Evolutionary conservation across 306 rosid genomes (phyloP), one percentile per base, ranked within the genome.

Genomic region (Cucumis cinereus): DNA sequence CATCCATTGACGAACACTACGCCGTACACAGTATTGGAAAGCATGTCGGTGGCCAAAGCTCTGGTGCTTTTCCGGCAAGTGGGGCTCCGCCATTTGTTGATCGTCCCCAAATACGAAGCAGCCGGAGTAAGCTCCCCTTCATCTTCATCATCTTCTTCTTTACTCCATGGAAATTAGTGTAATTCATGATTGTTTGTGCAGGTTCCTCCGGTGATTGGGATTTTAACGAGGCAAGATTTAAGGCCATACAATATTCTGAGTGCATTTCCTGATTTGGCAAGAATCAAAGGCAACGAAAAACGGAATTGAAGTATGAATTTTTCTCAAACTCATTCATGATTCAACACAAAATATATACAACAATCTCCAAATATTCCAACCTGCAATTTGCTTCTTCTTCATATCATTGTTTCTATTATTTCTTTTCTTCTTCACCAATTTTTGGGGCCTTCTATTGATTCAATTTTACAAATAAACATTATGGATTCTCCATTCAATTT

Each of bases 1-100:
- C 96, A 87, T 83, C 98, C 98, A 74, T 90, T 93, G 77, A 87
- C 92, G 61, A 93, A 93, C 74, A 89, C 92, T 15, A 93, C 93
- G 59, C 98, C 98, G 28, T 84, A 76, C 53, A 93, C 96, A 28
- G 97, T 91, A 59, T 35, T 89, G 41, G 97, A 91, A 76, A 88
- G 84, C 84, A 84, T 87, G 80, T 89, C 98, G 5, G 90, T 86
- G 28, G 97, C 97, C 62, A 93, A 93, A 82, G 98, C 97, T 69
- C 73, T 91, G 97, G 86, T 89, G 43, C 93, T 93, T 80, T 93
- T 93, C 90, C 79, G 97, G 75, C 88, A 86, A 86, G 86, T 93
- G 68, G 97, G 90, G 57, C 90, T 93, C 33, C 97, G 97, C 68
- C 98, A 93, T 83, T 82, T 93, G 90, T 90, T 93, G 62, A 84